Evolutionary conservation across 805 yeast species (phyloP), one percentile per base, ranked within the genome.

Genomic region (Ogataea glucozyma): DNA sequence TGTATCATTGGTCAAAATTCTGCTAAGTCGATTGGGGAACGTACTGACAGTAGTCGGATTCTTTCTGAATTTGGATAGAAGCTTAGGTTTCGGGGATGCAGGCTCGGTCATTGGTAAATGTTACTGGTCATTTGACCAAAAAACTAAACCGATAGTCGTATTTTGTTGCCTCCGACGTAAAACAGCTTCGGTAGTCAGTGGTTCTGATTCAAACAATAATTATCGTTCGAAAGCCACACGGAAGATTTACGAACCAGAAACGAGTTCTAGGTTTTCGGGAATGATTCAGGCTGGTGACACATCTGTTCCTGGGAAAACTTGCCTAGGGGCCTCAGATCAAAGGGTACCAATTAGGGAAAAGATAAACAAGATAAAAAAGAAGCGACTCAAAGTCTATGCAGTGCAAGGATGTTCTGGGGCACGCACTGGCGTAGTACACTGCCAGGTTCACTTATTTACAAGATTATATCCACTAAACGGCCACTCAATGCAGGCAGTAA

Each of bases 21-120:
- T 21, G 31, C 36, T 34, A 4, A 48, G 46, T 27, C 40, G 36
- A 18, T 34, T 24, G 11, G 52, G 49, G 13, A 48, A 17, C 6
- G 45, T 24, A 10, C 39, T 27, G 4, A 41, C 16, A 9, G 43
- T 33, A 20, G 48, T 44, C 1, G 51, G 47, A 14, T 47, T 47
- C 24, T 34, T 47, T 35, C 49, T 48, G n/a, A 52, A 49, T 36
- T 42, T 52, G n/a, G 50, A 44, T 14, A 52, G 23, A 13, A 49
- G 41, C 35, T 40, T 43, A 11, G 43, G 47, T 34, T 41, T 42
- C 10, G 49, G 35, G 11, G 37, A 34, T 14, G 19, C 31, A 8
- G 26, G 24, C 14, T 24, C 34, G 19, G 12, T 33, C 43, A 40
- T 39, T 31, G 35, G 26, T 6, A n/a, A 23, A 23, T 22, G 20